Base-by-base conservation (phyloP, 2,329 filamentous ascomycete genomes). In the Calycina marina region DNA sequence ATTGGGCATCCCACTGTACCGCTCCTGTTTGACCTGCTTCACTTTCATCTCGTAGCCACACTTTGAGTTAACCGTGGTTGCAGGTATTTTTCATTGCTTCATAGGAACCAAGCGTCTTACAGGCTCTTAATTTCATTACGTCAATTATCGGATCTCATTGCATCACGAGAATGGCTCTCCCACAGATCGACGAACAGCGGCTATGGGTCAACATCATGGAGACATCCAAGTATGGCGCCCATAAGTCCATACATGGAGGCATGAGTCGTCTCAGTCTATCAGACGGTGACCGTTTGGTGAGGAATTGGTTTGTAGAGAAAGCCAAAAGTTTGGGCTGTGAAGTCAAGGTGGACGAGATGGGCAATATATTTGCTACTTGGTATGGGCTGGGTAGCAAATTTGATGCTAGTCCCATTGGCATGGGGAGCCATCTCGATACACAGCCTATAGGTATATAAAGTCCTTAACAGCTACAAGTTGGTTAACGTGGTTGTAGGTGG, bases 331-430 rank as follows among this genome's bases (percentile, higher is more conserved):
- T 83, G 0, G 77, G 73, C 9, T 86, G 80, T 51, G 60, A 61
- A 2, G 61, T 78, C 9, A 74, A 65, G 0, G 54, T 82, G 1
- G 81, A 88, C 48, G 60, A 68, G 12, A 83, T 86, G 69, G 81
- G 80, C 4, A 86, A 86, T 43, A 77, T 77, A 39, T 86, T 86
- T 48, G 77, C 78, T 1, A 61, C 80, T 4, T 65, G 73, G 1
- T 66, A 70, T 2, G 79, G 79, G 1, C 6, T 10, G 9, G 15
- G 12, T 6, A 55, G 66, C 30, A 59, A 67, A 16, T 65, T 67
- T 4, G 60, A 68, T 4, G n/a, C n/a, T n/a, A n/a, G n/a, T n/a
- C 67, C 77, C 0, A 77, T 73, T 2, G 78, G 70, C 34, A 74
- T 71, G 15, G 78, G 77, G 2, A 77, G 70, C 4, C 77, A 84